These are phyloP conservation scores for Penicillium roqueforti DNA, from an alignment of 495 filamentous ascomycete genomes.

Conservation along the genomic window DNA sequence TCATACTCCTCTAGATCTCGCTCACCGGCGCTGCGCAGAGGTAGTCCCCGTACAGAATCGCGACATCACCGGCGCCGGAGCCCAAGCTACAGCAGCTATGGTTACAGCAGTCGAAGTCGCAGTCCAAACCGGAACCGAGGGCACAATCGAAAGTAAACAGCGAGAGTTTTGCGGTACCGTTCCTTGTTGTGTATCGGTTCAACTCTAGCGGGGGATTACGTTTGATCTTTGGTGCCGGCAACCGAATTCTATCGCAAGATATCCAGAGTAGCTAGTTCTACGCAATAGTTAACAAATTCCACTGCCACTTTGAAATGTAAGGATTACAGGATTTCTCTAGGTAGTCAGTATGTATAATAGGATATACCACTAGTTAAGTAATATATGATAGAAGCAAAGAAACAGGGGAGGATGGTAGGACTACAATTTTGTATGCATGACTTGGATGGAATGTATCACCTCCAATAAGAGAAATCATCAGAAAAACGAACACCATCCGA, in stretches of 20 bases:
- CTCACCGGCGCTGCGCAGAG: slow-evolving; percentile 32
- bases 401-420: background rate
- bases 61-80: slow-evolving; percentile 45
- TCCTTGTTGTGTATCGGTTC: background rate
- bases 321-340: background rate
- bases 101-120: slow-evolving; percentile 46
- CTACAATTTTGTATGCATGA: background rate
- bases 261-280: background rate
- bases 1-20: slow-evolving; percentile 35
- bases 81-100: slow-evolving; percentile 53
- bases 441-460: background rate
- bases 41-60: slow-evolving; percentile 26
- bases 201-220: background rate
- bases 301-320: background rate
- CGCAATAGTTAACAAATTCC: background rate
- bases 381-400: background rate
- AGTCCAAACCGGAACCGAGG: slow-evolving; percentile 40
- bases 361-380: background rate
- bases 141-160: slow-evolving; percentile 27
- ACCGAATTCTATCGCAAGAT: background rate
- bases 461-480: slow-evolving; percentile 30
- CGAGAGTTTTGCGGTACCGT: background rate
- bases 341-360: background rate
- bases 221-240: background rate
- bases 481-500: slow-evolving; percentile 96